These are phyloP conservation scores for Choiromyces venosus DNA, from an alignment of 495 filamentous ascomycete genomes.

Conservation along the genomic window DNA sequence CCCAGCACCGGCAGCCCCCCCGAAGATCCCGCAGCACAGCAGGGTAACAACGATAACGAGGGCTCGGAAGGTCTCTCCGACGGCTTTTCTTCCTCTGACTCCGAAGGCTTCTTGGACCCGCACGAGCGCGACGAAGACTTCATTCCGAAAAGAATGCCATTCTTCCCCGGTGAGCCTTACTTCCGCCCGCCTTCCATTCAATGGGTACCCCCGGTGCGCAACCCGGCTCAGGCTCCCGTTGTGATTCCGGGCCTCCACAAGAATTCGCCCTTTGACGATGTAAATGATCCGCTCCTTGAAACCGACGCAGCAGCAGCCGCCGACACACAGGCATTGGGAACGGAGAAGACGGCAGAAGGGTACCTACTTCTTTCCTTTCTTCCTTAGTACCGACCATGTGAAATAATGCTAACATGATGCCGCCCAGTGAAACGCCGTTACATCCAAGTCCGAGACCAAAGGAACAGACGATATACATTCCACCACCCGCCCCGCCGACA, in stretches of 20 bases:
- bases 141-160: neutral
- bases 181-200: too few species aligned
- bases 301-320: neutral
- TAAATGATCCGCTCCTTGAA: neutral
- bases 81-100: neutral
- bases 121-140: neutral
- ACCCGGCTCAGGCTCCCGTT: too few species aligned
- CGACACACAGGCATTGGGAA: neutral
- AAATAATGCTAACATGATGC: neutral
- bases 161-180: neutral
- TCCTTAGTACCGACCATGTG: neutral
- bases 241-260: neutral
- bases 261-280: neutral
- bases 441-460: neutral
- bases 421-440: neutral
- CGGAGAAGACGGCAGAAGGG: neutral
- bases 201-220: too few species aligned
- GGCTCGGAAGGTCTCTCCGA: neutral
- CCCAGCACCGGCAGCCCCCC: neutral
- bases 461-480: neutral
- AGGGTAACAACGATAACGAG: neutral
- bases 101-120: conserved; percentile 1
- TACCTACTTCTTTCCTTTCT: neutral
- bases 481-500: neutral
- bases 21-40: neutral